phyloP scores from a whole-genome alignment of 805 yeast species.

The Scheffersomyces ergatensis region DNA sequence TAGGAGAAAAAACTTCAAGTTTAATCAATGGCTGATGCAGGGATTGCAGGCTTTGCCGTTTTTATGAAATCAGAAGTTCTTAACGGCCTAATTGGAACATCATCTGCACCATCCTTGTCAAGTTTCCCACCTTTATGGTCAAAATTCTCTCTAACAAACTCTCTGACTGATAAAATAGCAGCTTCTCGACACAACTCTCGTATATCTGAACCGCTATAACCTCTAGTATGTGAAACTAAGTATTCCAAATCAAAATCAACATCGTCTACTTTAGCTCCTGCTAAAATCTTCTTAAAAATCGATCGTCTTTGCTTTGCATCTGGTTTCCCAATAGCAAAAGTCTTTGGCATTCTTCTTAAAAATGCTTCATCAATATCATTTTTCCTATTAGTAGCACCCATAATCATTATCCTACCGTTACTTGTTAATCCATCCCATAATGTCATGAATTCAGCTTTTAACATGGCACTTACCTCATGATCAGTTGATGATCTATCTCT shows the following conservation, averaged over 20 bases:
- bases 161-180: conserved; percentile 84
- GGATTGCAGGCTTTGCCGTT: conserved; percentile 21
- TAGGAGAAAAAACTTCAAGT: too few species aligned
- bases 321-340: conserved; percentile 79
- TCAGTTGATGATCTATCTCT: conserved; percentile 81
- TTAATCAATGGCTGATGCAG: conserved; percentile 17
- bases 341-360: conserved; percentile 88
- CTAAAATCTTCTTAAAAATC: conserved; percentile 67
- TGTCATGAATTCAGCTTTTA: conserved; percentile 97
- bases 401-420: conserved; percentile 76
- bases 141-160: conserved; percentile 65
- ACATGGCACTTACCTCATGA: conserved; percentile 92
- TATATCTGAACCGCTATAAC: conserved; percentile 81
- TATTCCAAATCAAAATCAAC: conserved; percentile 55
- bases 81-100: conserved; percentile 57
- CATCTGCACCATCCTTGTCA: conserved; percentile 20
- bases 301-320: conserved; percentile 61
- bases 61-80: conserved; percentile 60
- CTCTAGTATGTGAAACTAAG: conserved; percentile 64
- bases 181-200: conserved; percentile 93
- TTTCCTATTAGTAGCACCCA: conserved; percentile 95
- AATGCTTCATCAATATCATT: conserved; percentile 91
- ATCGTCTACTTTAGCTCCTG: conserved; percentile 59
- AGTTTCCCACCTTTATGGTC: conserved; percentile 45
- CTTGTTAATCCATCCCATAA: conserved; percentile 90